phyloP scores from a whole-genome alignment of 257 asterid genomes.

The Solanum appendiculatum region DNA sequence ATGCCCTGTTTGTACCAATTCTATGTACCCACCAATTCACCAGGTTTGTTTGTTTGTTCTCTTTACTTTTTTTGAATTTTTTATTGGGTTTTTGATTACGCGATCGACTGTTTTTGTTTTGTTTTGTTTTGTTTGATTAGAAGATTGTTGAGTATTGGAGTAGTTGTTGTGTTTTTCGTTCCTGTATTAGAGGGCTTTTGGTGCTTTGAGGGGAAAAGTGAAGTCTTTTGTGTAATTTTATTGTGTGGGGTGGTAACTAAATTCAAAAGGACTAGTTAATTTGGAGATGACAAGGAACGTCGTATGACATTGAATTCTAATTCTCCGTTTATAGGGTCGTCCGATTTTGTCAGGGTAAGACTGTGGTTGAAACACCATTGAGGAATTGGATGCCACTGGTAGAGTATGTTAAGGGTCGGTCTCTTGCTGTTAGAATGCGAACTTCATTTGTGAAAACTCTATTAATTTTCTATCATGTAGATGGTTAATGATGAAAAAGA shows the following conservation, averaged over 20 bases:
- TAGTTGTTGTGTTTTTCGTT: not conserved
- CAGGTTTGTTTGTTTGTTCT: constrained; percentile 34
- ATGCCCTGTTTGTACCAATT: constrained; percentile 86
- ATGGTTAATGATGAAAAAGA: not conserved
- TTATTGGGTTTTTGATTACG: not conserved
- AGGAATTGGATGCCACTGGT: not conserved
- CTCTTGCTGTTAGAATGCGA: not conserved
- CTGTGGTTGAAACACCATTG: not conserved
- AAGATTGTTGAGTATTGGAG: not conserved
- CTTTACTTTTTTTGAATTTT: not conserved
- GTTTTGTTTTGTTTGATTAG: not conserved
- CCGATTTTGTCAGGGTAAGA: not conserved
- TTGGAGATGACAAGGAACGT: not conserved
- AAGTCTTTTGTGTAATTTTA: not conserved
- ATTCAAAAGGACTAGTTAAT: not conserved
- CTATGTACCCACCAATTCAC: constrained; percentile 90
- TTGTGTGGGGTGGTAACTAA: not conserved
- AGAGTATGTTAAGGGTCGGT: not conserved
- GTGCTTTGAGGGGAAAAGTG: not conserved
- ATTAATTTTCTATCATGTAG: not conserved
- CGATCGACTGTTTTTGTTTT: not conserved
- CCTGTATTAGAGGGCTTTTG: not conserved
- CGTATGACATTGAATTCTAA: not conserved
- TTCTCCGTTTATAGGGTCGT: not conserved
- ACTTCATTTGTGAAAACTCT: not conserved